Evolutionary conservation across 768 basidiomycete genomes (phyloP).

Genomic region (Chalciporus piperatus): DNA sequence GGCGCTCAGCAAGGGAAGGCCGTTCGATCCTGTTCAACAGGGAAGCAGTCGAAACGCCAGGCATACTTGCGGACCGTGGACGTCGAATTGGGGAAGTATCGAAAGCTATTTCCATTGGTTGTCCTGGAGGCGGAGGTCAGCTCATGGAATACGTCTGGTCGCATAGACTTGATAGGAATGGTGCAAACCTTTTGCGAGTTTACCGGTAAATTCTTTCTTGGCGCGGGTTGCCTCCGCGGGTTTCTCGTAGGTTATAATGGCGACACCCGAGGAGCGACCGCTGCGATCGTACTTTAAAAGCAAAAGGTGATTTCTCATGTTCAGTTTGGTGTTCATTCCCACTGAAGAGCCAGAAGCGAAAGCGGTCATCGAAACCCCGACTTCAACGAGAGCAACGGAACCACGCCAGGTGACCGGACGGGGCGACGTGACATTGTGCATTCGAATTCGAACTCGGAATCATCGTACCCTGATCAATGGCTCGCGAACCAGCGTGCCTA

Average conservation of each 20-base stretch:
- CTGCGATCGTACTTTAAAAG: constrained; percentile 89
- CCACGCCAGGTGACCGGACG: constrained; percentile 34
- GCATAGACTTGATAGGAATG: neutral
- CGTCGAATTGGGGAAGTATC: constrained; percentile 47
- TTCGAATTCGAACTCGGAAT: constrained; percentile 45
- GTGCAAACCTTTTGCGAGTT: constrained; percentile 76
- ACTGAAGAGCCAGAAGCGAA: constrained; percentile 42
- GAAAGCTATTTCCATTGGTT: constrained; percentile 72
- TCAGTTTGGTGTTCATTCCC: constrained; percentile 47
- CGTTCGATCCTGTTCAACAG: constrained; percentile 76
- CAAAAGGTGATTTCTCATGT: constrained; percentile 50
- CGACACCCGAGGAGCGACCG: constrained; percentile 85
- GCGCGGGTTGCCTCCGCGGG: constrained; percentile 75
- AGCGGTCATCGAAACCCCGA: constrained; percentile 35
- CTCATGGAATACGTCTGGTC: neutral
- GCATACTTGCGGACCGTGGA: constrained; percentile 46
- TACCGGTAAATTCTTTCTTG: constrained; percentile 82
- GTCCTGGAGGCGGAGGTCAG: constrained; percentile 45
- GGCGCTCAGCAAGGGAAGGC: constrained; percentile 63
- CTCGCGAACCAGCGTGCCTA: constrained; percentile 90
- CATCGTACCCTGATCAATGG: constrained; percentile 92
- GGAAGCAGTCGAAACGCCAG: constrained; percentile 47
- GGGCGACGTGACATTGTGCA: constrained; percentile 32
- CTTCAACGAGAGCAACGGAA: constrained; percentile 25
- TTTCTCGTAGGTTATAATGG: constrained; percentile 77